These are phyloP conservation scores for Thalia dealbata DNA, from an alignment of 176 grass and related monocot species.

Conservation along the genomic window DNA sequence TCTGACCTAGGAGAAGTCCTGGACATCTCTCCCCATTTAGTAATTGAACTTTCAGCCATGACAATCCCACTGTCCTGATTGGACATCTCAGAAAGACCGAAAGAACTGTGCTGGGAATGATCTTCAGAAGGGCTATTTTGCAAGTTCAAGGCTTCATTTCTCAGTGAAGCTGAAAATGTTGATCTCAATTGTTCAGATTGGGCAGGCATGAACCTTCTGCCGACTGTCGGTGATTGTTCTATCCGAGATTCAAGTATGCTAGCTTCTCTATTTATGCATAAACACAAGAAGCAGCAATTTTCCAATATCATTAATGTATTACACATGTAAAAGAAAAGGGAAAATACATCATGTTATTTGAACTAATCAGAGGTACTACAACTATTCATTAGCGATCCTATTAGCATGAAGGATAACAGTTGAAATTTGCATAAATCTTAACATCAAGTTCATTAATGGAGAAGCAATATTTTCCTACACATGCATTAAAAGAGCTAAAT, in stretches of 20 bases:
- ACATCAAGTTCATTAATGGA: no score
- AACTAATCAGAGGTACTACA: no score
- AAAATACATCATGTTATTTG: background rate
- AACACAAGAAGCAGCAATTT: background rate
- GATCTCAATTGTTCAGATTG: background rate
- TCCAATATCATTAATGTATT: background rate
- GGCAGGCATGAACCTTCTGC: background rate
- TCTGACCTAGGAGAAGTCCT: constrained; percentile 20
- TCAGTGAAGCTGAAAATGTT: background rate
- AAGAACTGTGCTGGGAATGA: background rate
- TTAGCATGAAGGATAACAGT: no score
- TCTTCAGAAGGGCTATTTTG: background rate
- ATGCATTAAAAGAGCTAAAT: no score
- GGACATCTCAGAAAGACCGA: background rate
- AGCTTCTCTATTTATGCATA: constrained; percentile 7
- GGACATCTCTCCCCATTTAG: constrained; percentile 26
- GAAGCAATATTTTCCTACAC: no score
- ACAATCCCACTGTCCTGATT: constrained; percentile 8
- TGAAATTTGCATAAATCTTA: no score
- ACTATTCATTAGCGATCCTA: no score
- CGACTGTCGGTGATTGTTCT: background rate
- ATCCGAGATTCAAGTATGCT: constrained; percentile 1
- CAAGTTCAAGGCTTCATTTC: background rate
- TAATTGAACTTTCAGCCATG: constrained; percentile 15
- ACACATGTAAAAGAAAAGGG: background rate